A percentile compares a stretch with the other conserved stretches of the same genome.
phyloP scores from a whole-genome alignment of 2,329 filamentous ascomycete genomes.

The Aspergillus niger region DNA sequence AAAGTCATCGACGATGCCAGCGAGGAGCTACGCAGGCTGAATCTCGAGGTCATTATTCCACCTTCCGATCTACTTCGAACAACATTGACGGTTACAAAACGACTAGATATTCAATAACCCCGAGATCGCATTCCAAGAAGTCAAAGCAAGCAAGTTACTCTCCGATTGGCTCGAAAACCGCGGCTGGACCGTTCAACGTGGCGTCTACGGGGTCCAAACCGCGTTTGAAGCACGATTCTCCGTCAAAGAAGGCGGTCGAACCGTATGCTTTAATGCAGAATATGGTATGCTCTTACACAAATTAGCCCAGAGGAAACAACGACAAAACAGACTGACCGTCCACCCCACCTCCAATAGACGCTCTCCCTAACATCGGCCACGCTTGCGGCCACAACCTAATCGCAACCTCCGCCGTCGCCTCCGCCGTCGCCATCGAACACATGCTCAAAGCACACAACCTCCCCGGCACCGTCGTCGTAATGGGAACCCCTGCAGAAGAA shows the following conservation, averaged over 20 bases:
- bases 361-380: background rate
- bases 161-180: slow-evolving; percentile 3
- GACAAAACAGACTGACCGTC: background rate
- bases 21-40: background rate
- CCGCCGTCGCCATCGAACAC: background rate
- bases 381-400: slow-evolving; percentile 3
- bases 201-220: slow-evolving; percentile 1
- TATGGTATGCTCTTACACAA: background rate
- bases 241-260: background rate
- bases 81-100: background rate
- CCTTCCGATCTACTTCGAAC: too few relatives aligned
- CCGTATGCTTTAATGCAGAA: background rate
- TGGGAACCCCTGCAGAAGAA: background rate
- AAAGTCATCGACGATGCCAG: slow-evolving; percentile 1
- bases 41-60: background rate
- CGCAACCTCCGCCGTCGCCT: background rate
- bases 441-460: background rate
- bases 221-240: background rate
- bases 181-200: background rate
- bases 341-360: background rate
- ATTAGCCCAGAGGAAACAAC: too few relatives aligned
- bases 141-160: background rate
- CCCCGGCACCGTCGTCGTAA: background rate
- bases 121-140: background rate
- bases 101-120: background rate